Evolutionary conservation across 257 asterid genomes (phyloP).

Genomic region (Nicotiana paniculata): DNA sequence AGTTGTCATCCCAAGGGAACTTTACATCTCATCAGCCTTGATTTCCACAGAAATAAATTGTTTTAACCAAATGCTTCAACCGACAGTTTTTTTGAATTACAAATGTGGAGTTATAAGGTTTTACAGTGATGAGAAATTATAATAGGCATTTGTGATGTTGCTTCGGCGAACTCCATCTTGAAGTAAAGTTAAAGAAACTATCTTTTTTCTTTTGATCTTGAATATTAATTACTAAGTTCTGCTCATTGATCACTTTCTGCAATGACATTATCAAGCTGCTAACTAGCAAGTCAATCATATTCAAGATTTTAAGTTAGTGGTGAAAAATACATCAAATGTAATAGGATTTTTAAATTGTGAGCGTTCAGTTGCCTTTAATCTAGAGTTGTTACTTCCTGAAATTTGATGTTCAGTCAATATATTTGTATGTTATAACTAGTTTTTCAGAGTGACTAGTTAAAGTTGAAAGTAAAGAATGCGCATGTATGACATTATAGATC

Average conservation of each 20-base stretch:
- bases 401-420: too few species aligned
- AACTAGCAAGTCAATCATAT: background rate
- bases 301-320: background rate
- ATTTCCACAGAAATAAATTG: background rate
- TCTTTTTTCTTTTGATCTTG: background rate
- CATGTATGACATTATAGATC: too few species aligned
- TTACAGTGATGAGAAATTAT: background rate
- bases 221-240: background rate
- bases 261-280: background rate
- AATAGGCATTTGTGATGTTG: background rate
- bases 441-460: too few species aligned
- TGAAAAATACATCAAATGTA: background rate
- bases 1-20: background rate
- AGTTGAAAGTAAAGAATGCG: too few species aligned
- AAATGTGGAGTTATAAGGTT: background rate
- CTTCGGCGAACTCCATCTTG: background rate
- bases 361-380: too few species aligned
- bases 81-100: background rate
- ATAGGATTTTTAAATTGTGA: background rate
- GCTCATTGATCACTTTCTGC: background rate
- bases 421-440: too few species aligned
- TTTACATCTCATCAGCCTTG: slow-evolving; percentile 2
- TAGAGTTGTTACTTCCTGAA: too few species aligned
- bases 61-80: slow-evolving; percentile 2
- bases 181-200: background rate